Evolutionary conservation across 345 rosid species (phyloP).

Genomic region (Moringa oleifera): DNA sequence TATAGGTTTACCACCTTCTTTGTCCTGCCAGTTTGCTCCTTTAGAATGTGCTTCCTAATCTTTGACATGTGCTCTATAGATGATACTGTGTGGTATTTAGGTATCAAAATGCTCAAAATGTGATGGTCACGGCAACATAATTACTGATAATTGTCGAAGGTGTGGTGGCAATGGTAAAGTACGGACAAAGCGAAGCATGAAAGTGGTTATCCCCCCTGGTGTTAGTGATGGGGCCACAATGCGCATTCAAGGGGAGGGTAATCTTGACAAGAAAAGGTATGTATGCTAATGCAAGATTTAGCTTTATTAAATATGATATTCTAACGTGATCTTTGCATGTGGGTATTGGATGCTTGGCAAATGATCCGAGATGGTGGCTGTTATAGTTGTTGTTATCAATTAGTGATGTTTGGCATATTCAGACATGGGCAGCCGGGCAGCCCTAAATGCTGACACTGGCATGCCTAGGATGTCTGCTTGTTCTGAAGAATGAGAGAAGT

Average conservation of each 20-base stretch:
- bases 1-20: neutral
- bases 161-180: conserved; percentile 65
- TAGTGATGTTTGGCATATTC: neutral
- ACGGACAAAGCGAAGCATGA: conserved; percentile 47
- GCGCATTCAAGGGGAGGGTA: conserved; percentile 70
- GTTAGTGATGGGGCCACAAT: conserved; percentile 67
- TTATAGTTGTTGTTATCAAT: too few relatives aligned
- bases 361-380: neutral
- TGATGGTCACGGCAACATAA: conserved; percentile 67
- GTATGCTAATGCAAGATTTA: neutral
- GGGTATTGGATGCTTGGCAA: too few relatives aligned
- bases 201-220: conserved; percentile 71
- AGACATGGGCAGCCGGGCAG: too few relatives aligned
- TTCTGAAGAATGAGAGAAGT: neutral
- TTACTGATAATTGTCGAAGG: conserved; percentile 62
- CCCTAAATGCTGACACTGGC: too few relatives aligned
- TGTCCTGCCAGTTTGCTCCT: neutral
- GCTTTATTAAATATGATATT: too few relatives aligned
- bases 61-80: conserved; percentile 10
- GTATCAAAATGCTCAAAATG: conserved; percentile 85
- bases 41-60: conserved; percentile 15
- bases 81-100: conserved; percentile 43
- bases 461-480: too few relatives aligned
- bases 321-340: neutral
- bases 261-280: conserved; percentile 62